Conservation (phyloP, 306 rosid species). For the Citrullus mucosospermus region DNA sequence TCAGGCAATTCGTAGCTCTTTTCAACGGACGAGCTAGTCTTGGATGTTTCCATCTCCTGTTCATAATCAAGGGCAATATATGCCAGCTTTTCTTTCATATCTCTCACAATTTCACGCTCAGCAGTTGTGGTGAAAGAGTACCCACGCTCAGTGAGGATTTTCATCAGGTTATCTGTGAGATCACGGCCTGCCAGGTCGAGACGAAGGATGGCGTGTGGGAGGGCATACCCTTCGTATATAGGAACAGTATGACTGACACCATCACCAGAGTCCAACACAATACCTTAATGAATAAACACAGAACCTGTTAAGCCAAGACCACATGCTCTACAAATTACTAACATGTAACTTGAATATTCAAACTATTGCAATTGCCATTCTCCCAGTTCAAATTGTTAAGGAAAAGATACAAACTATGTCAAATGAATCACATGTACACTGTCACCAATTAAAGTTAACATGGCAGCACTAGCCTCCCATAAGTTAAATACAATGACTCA, state of each 20-base stretch:
- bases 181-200: conserved; percentile 97
- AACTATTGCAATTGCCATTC: background rate
- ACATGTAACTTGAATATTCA: background rate
- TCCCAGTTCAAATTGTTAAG: background rate
- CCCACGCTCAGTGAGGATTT: conserved; percentile 91
- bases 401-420: background rate
- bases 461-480: background rate
- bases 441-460: background rate
- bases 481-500: background rate
- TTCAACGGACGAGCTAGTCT: conserved; percentile 90
- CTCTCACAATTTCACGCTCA: conserved; percentile 98
- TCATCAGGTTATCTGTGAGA: conserved; percentile 92
- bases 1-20: conserved; percentile 96
- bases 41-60: conserved; percentile 80
- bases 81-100: conserved; percentile 86
- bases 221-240: conserved; percentile 95
- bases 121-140: conserved; percentile 96
- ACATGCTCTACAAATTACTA: background rate
- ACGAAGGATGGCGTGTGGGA: conserved; percentile 99
- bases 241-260: conserved; percentile 99
- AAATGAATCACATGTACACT: background rate
- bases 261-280: conserved; percentile 96
- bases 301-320: conserved; percentile 10
- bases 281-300: conserved; percentile 41
- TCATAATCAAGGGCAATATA: conserved; percentile 90